These are phyloP conservation scores for Sporothrix humicola DNA, from an alignment of 2,329 filamentous ascomycete species.

Conservation along the genomic window DNA sequence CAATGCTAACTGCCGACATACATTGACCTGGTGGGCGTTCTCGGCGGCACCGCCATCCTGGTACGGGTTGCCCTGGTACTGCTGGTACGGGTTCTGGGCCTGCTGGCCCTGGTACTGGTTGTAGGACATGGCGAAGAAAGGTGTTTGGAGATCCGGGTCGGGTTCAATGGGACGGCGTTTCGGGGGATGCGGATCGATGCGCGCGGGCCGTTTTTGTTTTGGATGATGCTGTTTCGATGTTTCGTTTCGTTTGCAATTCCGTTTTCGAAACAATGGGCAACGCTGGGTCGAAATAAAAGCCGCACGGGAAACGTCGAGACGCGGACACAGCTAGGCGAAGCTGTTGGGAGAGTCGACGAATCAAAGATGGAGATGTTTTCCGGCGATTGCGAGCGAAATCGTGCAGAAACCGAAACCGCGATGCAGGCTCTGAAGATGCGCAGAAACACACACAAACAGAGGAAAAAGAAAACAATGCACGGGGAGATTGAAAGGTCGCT, in stretches of 20 bases:
- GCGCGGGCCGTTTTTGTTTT: not conserved
- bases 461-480: constrained; percentile 3
- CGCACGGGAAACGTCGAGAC: constrained; percentile 8
- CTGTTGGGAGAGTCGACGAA: too few species aligned
- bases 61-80: constrained; percentile 65
- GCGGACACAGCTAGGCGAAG: not conserved
- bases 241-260: constrained; percentile 14
- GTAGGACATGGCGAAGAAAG: constrained; percentile 60
- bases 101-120: constrained; percentile 55
- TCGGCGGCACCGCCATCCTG: constrained; percentile 57
- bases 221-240: not conserved
- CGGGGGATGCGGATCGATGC: constrained; percentile 1
- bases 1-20: not conserved
- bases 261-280: not conserved
- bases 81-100: constrained; percentile 34
- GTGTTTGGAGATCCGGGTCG: not conserved
- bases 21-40: constrained; percentile 50
- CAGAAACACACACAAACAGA: not conserved
- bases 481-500: constrained; percentile 5
- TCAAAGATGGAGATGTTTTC: not conserved
- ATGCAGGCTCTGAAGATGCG: constrained; percentile 6
- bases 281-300: not conserved
- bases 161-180: constrained; percentile 22
- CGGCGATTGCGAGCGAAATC: not conserved
- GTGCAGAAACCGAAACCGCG: constrained; percentile 2